Conservation (phyloP, 805 yeast species). For the Kuraishia ogatae region DNA sequence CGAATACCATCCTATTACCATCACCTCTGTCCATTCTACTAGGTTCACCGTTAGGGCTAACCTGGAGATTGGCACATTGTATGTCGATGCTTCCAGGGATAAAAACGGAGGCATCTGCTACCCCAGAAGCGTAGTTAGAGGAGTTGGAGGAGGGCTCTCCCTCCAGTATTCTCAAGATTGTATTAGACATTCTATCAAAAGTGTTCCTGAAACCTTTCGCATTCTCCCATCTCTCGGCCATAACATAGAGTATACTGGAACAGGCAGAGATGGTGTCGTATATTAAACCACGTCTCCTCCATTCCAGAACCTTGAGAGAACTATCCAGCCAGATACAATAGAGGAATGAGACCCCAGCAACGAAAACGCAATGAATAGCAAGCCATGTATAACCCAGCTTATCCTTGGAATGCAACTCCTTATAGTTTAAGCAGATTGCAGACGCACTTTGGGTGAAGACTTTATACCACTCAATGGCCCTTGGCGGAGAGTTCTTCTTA, state of each 20-base stretch:
- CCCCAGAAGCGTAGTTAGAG: not conserved
- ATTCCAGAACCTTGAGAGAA: constrained; percentile 13
- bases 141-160: constrained; percentile 3
- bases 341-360: constrained; percentile 21
- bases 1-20: constrained; percentile 4
- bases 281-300: constrained; percentile 15
- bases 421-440: constrained; percentile 20
- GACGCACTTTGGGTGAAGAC: constrained; percentile 23
- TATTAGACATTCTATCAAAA: constrained; percentile 16
- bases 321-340: constrained; percentile 24
- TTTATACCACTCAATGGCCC: constrained; percentile 23
- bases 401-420: constrained; percentile 15
- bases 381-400: constrained; percentile 22
- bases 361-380: constrained; percentile 22
- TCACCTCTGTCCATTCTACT: constrained; percentile 1
- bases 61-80: constrained; percentile 6
- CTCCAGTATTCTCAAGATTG: constrained; percentile 9
- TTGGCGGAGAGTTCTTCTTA: constrained; percentile 10
- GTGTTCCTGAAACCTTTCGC: constrained; percentile 16
- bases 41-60: constrained; percentile 1
- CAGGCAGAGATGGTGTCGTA: constrained; percentile 18
- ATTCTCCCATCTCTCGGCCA: constrained; percentile 18
- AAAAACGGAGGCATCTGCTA: constrained; percentile 6
- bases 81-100: constrained; percentile 10
- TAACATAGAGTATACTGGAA: constrained; percentile 17